These are phyloP conservation scores for Mycena filopes DNA, from an alignment of 768 basidiomycete genomes.

Conservation along the genomic window DNA sequence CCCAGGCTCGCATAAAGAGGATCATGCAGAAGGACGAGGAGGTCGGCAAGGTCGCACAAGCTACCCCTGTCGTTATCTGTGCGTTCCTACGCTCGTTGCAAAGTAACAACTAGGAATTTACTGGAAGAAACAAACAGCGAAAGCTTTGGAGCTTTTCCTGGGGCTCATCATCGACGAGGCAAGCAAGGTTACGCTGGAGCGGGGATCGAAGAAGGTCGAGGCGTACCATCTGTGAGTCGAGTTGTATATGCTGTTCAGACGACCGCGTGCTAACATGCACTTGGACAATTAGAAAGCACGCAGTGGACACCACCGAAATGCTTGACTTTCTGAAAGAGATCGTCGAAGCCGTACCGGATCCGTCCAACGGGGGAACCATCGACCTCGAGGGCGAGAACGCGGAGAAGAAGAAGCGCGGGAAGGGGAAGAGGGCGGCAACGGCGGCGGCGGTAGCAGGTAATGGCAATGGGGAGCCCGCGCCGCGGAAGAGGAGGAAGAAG, in stretches of 20 bases:
- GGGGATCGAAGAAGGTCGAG: conserved; percentile 90
- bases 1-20: conserved; percentile 95
- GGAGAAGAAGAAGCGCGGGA: conserved; percentile 71
- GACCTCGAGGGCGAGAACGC: conserved; percentile 72
- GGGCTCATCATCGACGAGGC: conserved; percentile 85
- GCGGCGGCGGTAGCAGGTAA: conserved; percentile 47
- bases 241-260: neutral
- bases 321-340: conserved; percentile 96
- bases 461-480: conserved; percentile 56
- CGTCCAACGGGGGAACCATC: conserved; percentile 83
- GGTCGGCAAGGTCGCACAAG: conserved; percentile 97
- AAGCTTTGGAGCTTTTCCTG: conserved; percentile 93
- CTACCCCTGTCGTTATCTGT: conserved; percentile 97
- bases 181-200: conserved; percentile 78
- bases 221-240: conserved; percentile 90
- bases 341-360: conserved; percentile 87
- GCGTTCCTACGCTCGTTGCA: conserved; percentile 40
- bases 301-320: conserved; percentile 86
- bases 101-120: neutral
- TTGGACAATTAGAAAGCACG: conserved; percentile 79
- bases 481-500: conserved; percentile 50
- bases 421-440: conserved; percentile 61
- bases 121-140: conserved; percentile 70
- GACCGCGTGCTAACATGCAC: neutral
- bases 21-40: conserved; percentile 99